Conservation (phyloP, 1,284 basidiomycete species). For the Amylostereum areolatum region DNA sequence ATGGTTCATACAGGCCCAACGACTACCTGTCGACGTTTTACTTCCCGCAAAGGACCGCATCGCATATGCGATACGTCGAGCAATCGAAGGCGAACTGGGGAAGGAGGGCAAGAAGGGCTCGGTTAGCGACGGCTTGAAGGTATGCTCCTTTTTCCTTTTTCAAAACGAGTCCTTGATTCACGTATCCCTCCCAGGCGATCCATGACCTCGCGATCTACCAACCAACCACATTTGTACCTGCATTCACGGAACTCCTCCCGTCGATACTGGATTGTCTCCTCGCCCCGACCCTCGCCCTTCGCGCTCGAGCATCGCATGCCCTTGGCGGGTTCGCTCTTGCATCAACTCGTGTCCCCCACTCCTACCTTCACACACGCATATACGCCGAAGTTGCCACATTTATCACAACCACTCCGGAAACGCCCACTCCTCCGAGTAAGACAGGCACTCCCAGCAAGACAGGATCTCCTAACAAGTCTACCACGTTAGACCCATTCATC, state of each 20-base stretch:
- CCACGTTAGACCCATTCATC: conserved; percentile 39
- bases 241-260: conserved; percentile 53
- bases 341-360: conserved; percentile 37
- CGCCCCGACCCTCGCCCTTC: conserved; percentile 52
- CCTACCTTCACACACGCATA: conserved; percentile 43
- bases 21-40: conserved; percentile 56
- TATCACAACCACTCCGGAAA: conserved; percentile 29
- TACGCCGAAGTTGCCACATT: conserved; percentile 40
- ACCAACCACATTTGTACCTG: conserved; percentile 56
- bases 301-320: conserved; percentile 66
- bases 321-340: conserved; percentile 61
- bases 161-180: conserved; percentile 9
- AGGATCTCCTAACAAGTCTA: conserved; percentile 16
- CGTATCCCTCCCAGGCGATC: conserved; percentile 46
- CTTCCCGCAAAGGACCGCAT: conserved; percentile 56
- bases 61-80: conserved; percentile 61
- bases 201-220: conserved; percentile 61
- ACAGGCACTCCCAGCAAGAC: conserved; percentile 18
- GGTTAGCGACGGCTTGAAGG: conserved; percentile 67
- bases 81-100: conserved; percentile 76
- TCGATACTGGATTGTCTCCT: conserved; percentile 59
- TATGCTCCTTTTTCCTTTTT: conserved; percentile 21
- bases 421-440: conserved; percentile 4
- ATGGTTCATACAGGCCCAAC: conserved; percentile 63
- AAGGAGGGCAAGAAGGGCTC: conserved; percentile 83